Percentiles rank a stretch among this genome's conserved stretches.
phyloP scores from a whole-genome alignment of 2,329 filamentous ascomycete species.

The Paramyrothecium roridum region DNA sequence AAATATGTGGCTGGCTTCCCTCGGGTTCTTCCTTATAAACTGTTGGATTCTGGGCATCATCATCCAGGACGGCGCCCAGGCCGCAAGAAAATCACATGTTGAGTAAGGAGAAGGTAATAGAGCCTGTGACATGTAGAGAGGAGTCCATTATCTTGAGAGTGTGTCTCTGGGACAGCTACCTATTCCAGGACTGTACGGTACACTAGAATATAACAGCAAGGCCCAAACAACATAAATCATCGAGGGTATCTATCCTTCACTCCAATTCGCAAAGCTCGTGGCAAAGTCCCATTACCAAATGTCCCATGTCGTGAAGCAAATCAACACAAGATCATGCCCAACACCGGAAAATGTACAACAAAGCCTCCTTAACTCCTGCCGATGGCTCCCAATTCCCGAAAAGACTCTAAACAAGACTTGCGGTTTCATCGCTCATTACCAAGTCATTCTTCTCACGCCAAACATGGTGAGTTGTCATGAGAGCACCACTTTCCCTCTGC shows the following conservation, averaged over 20 bases:
- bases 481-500: not conserved
- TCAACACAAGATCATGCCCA: not conserved
- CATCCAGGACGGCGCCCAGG: slow-evolving; percentile 56
- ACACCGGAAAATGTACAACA: slow-evolving; percentile 13
- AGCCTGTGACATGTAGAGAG: slow-evolving; percentile 7
- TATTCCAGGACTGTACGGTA: not conserved
- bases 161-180: no score
- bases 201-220: not conserved
- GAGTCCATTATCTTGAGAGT: slow-evolving; percentile 5
- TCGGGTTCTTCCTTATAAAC: slow-evolving; percentile 82
- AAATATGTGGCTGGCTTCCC: slow-evolving; percentile 72
- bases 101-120: slow-evolving; percentile 13
- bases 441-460: not conserved
- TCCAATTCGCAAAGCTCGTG: slow-evolving; percentile 9
- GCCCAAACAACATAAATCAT: slow-evolving; percentile 10
- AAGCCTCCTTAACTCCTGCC: slow-evolving; percentile 11
- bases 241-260: slow-evolving; percentile 18
- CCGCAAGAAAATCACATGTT: slow-evolving; percentile 13
- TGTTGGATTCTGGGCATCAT: slow-evolving; percentile 83
- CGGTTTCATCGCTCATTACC: not conserved
- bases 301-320: slow-evolving; percentile 5
- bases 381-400: not conserved
- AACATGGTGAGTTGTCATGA: not conserved
- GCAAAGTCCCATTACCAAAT: slow-evolving; percentile 12
- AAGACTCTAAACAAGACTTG: not conserved